A percentile compares a stretch with the other conserved stretches of the same genome.
Conservation (phyloP, 768 basidiomycete species). For the Tephrocybe rancida region DNA sequence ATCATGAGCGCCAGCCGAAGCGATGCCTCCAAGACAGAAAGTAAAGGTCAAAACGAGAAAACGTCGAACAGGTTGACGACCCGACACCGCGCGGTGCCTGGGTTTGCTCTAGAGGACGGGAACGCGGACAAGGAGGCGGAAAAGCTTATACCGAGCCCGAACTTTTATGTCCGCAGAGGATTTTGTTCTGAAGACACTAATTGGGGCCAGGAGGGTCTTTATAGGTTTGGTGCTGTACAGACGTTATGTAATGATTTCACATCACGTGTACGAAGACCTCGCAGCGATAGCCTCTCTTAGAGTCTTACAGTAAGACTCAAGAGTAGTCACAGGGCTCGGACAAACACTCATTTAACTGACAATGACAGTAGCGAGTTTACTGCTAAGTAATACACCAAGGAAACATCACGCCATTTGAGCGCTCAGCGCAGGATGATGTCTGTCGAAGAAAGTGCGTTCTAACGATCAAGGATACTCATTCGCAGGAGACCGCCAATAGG, state of each 20-base stretch:
- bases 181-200: conserved; percentile 57
- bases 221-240: conserved; percentile 27
- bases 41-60: conserved; percentile 47
- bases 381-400: no score
- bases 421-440: no score
- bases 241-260: conserved; percentile 47
- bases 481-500: no score
- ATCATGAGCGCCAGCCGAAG: conserved; percentile 77
- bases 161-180: conserved; percentile 84
- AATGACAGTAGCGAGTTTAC: no score
- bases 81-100: conserved; percentile 36
- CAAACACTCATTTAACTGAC: no score
- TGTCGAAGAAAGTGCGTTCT: no score
- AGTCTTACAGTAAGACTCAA: no score
- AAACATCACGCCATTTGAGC: no score
- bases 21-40: conserved; percentile 63
- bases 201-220: conserved; percentile 11
- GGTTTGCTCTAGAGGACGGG: conserved; percentile 80
- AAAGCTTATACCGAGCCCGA: conserved; percentile 82
- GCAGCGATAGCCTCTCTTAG: no score
- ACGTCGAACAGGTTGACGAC: conserved; percentile 30
- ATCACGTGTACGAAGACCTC: conserved; percentile 13
- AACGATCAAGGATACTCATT: no score
- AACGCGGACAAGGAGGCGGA: conserved; percentile 94
- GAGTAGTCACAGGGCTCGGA: no score